Evolutionary conservation across 768 basidiomycete species (phyloP), one percentile per base, ranked within the genome.

Genomic region (Amylocystis lapponica): DNA sequence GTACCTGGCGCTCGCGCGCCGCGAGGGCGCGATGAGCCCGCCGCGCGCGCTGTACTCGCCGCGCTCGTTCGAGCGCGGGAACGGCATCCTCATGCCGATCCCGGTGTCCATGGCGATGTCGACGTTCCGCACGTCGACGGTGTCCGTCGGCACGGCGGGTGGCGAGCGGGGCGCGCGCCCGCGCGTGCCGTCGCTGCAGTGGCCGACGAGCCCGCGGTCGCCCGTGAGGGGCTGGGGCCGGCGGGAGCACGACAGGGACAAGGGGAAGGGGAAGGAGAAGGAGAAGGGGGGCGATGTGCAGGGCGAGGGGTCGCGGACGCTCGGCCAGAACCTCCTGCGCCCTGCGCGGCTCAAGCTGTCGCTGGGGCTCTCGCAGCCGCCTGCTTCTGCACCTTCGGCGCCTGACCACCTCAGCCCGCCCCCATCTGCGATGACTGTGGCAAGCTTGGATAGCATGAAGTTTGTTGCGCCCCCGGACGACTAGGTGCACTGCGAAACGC

Each of bases 51-150:
- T n/a, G n/a, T n/a, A n/a, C n/a, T n/a, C n/a, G n/a, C n/a, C n/a
- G n/a, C n/a, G n/a, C n/a, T n/a, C n/a, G n/a, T n/a, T n/a, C n/a
- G n/a, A n/a, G n/a, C n/a, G n/a, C n/a, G n/a, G n/a, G n/a, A n/a
- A n/a, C n/a, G n/a, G n/a, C 10, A n/a, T 20, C 12, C 36, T 42
- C 4, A 45, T 44, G 48, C 42, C 45, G 2, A 27, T 50, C n/a
- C 47, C 51, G n/a, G n/a, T 46, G 13, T 37, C 49, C 5, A 54
- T 54, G 52, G 22, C 45, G 19, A 54, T 54, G 47, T 40, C 52
- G 27, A 50, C 38, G n/a, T n/a, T n/a, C n/a, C n/a, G n/a, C n/a
- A n/a, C n/a, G n/a, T n/a, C n/a, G 26, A 47, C 44, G 30, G 43
- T 41, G 2, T 47, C 41, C 35, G 35, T 37, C 25, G 42, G 40